phyloP scores from a whole-genome alignment of 2,329 filamentous ascomycete genomes.

The Alternaria sp. region DNA sequence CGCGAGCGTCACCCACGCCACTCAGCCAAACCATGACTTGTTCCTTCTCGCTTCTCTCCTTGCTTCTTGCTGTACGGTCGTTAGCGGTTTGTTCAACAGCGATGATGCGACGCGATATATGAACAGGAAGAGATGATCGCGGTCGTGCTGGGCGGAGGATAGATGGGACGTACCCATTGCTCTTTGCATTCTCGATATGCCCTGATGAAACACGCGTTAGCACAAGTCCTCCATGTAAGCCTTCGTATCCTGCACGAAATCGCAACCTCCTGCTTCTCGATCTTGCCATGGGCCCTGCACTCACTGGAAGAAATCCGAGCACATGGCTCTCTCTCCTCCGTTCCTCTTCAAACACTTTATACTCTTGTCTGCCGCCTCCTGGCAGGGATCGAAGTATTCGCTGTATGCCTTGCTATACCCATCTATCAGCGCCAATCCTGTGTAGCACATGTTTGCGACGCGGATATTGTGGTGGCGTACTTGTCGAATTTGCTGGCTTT shows the following conservation, averaged over 20 bases:
- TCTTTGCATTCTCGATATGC: slow-evolving; percentile 96
- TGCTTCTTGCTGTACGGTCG: slow-evolving; percentile 27
- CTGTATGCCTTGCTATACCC: slow-evolving; percentile 79
- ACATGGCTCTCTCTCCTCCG: slow-evolving; percentile 86
- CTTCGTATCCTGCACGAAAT: no score
- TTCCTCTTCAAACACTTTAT: slow-evolving; percentile 90
- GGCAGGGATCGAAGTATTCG: slow-evolving; percentile 94
- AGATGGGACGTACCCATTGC: slow-evolving; percentile 74
- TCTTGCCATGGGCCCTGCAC: slow-evolving; percentile 11
- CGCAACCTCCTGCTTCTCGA: not conserved
- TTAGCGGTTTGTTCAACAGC: slow-evolving; percentile 11
- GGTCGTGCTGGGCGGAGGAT: not conserved
- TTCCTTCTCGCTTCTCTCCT: slow-evolving; percentile 35
- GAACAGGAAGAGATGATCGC: not conserved
- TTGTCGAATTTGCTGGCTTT: slow-evolving; percentile 53
- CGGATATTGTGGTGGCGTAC: slow-evolving; percentile 35
- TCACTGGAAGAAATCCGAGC: slow-evolving; percentile 93
- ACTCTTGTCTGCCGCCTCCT: slow-evolving; percentile 86
- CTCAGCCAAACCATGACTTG: slow-evolving; percentile 34
- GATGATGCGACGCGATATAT: not conserved
- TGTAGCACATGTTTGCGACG: not conserved
- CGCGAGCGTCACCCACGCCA: not conserved
- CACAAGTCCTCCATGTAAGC: not conserved
- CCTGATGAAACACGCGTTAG: slow-evolving; percentile 58
- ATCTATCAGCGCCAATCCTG: slow-evolving; percentile 18